Evolutionary conservation across 2,329 filamentous ascomycete genomes (phyloP).

Genomic region (Xylaria sp.): DNA sequence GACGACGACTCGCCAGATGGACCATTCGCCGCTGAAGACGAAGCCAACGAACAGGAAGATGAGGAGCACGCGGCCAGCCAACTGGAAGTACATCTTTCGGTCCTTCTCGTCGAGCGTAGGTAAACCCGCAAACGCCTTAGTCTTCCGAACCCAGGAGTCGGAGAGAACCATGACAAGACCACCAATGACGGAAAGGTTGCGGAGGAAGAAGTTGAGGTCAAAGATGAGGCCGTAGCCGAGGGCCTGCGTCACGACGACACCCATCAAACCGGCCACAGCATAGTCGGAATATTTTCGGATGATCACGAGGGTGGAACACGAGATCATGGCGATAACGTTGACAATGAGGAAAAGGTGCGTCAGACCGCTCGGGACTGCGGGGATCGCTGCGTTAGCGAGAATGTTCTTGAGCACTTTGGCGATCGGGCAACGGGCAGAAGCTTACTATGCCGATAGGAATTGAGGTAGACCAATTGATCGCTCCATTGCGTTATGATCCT

Average conservation of each 20-base stretch:
- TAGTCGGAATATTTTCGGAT: slow-evolving; percentile 91
- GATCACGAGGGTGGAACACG: slow-evolving; percentile 87
- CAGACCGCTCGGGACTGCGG: slow-evolving; percentile 81
- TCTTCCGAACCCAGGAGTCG: slow-evolving; percentile 98
- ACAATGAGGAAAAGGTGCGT: slow-evolving; percentile 92
- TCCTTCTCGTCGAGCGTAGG: slow-evolving; percentile 98
- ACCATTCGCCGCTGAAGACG: slow-evolving; percentile 94
- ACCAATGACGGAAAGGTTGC: slow-evolving; percentile 96
- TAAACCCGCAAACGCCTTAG: slow-evolving; percentile 93
- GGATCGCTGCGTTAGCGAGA: slow-evolving; percentile 39
- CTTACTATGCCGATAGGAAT: slow-evolving; percentile 91
- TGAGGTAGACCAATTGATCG: slow-evolving; percentile 92
- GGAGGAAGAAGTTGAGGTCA: slow-evolving; percentile 99
- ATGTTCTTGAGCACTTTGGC: neutral
- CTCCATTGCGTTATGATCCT: slow-evolving; percentile 97
- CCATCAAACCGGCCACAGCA: slow-evolving; percentile 89
- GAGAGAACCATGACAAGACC: slow-evolving; percentile 97
- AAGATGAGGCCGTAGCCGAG: slow-evolving; percentile 98
- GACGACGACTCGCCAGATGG: slow-evolving; percentile 85
- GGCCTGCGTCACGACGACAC: slow-evolving; percentile 90
- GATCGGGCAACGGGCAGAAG: slow-evolving; percentile 16
- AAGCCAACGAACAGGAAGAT: slow-evolving; percentile 99
- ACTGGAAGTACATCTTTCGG: slow-evolving; percentile 99
- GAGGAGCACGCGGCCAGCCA: slow-evolving; percentile 91
- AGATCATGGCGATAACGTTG: slow-evolving; percentile 89